Conservation (phyloP, 2,329 filamentous ascomycete species). For the Anisogramma anomala region DNA sequence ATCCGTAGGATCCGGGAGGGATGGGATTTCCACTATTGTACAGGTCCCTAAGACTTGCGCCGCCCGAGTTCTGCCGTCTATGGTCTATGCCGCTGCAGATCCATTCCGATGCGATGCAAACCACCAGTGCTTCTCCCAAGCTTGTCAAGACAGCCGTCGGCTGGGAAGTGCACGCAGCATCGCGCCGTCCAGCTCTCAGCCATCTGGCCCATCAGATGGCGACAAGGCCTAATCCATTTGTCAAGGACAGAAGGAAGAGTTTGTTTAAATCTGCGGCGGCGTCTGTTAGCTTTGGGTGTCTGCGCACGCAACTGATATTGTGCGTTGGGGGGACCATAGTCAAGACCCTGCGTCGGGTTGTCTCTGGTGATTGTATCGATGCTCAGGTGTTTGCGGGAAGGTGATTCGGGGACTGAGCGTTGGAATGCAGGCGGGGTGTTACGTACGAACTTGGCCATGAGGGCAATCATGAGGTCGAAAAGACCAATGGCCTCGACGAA, state of each 20-base stretch:
- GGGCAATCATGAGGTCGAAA: constrained; percentile 84
- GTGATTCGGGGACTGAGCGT: constrained; percentile 2
- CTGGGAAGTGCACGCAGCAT: constrained; percentile 8
- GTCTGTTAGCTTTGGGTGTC: constrained; percentile 4
- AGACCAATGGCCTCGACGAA: constrained; percentile 89
- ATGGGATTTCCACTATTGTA: constrained; percentile 16
- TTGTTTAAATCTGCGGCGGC: constrained; percentile 14
- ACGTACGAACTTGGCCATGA: constrained; percentile 83
- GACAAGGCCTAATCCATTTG: constrained; percentile 13
- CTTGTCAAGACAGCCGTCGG: constrained; percentile 14
- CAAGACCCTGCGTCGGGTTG: not conserved
- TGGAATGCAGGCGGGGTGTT: not conserved
- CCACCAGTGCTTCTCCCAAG: constrained; percentile 12
- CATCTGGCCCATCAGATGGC: constrained; percentile 11
- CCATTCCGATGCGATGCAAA: constrained; percentile 14
- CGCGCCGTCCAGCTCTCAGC: constrained; percentile 4
- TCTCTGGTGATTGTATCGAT: not conserved
- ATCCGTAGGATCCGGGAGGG: constrained; percentile 15
- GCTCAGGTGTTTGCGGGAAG: not conserved
- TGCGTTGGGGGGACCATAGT: too few relatives aligned
- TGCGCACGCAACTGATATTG: too few relatives aligned
- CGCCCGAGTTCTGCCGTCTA: constrained; percentile 13
- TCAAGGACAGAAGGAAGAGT: constrained; percentile 9
- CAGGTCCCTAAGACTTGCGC: constrained; percentile 14
- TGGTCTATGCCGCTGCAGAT: constrained; percentile 14